A percentile compares a stretch with the other conserved stretches of the same genome.
Conservation (phyloP, 345 rosid species). For the Carallia pectinifolia region DNA sequence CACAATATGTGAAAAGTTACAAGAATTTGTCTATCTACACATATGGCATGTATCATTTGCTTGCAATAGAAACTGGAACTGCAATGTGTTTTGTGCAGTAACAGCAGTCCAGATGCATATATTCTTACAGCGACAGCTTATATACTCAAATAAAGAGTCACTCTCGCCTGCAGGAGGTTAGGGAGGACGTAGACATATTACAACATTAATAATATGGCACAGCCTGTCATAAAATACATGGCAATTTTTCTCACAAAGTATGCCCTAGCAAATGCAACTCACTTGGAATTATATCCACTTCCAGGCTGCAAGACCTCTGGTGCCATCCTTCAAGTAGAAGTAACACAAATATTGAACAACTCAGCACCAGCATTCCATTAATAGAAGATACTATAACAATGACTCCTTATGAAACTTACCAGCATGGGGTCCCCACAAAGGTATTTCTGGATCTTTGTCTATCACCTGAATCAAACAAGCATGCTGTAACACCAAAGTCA, state of each 20-base stretch:
- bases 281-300: slow-evolving; percentile 98
- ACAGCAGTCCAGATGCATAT: background rate
- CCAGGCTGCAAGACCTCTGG: slow-evolving; percentile 99
- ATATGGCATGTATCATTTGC: no score
- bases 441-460: slow-evolving; percentile 95
- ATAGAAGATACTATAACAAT: background rate
- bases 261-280: slow-evolving; percentile 30
- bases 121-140: background rate
- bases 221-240: background rate
- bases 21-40: no score
- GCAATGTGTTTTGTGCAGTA: background rate
- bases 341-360: background rate
- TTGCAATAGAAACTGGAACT: no score
- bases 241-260: background rate
- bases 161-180: background rate
- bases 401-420: slow-evolving; percentile 42
- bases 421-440: slow-evolving; percentile 99
- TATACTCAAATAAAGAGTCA: background rate
- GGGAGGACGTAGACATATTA: background rate
- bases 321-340: slow-evolving; percentile 79
- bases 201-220: background rate
- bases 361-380: background rate
- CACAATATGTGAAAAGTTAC: no score
- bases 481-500: slow-evolving; percentile 98
- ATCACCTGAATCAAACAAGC: slow-evolving; percentile 96